Percentiles rank a stretch among this genome's conserved stretches.
Conservation (phyloP, 2,329 filamentous ascomycete genomes). For the Mariannaea sp. region DNA sequence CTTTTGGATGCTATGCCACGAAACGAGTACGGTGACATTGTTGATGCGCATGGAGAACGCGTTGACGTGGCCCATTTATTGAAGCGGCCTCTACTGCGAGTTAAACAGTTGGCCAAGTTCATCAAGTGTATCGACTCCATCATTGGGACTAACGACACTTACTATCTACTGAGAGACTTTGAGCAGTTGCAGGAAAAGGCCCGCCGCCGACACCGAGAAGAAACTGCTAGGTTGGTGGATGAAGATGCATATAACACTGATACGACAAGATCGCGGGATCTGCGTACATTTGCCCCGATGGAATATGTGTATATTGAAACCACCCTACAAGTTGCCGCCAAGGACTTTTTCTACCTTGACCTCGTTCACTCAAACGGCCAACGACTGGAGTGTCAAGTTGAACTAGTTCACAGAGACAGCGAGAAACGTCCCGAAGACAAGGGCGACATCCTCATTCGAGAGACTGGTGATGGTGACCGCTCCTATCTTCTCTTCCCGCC, state of each 20-base stretch:
- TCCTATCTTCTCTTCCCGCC: conserved; percentile 91
- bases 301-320: conserved; percentile 73
- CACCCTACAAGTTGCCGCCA: conserved; percentile 81
- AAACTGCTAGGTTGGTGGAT: conserved; percentile 75
- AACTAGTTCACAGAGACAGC: conserved; percentile 85
- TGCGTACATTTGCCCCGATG: conserved; percentile 74
- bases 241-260: conserved; percentile 87
- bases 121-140: conserved; percentile 70
- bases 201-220: conserved; percentile 66
- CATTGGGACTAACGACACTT: conserved; percentile 52
- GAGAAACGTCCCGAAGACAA: conserved; percentile 66
- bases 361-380: conserved; percentile 89
- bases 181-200: conserved; percentile 77
- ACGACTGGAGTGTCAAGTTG: conserved; percentile 84
- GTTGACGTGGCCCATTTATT: conserved; percentile 94
- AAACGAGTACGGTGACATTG: conserved; percentile 68
- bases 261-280: conserved; percentile 76
- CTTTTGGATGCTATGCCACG: conserved; percentile 62
- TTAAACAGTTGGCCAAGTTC: conserved; percentile 86
- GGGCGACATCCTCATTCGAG: conserved; percentile 90
- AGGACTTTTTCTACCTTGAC: conserved; percentile 88
- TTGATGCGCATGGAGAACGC: conserved; percentile 79
- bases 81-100: conserved; percentile 82
- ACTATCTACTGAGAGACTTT: conserved; percentile 57
- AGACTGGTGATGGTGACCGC: conserved; percentile 75